phyloP scores from a whole-genome alignment of 306 rosid species.

The Quillaja saponaria region DNA sequence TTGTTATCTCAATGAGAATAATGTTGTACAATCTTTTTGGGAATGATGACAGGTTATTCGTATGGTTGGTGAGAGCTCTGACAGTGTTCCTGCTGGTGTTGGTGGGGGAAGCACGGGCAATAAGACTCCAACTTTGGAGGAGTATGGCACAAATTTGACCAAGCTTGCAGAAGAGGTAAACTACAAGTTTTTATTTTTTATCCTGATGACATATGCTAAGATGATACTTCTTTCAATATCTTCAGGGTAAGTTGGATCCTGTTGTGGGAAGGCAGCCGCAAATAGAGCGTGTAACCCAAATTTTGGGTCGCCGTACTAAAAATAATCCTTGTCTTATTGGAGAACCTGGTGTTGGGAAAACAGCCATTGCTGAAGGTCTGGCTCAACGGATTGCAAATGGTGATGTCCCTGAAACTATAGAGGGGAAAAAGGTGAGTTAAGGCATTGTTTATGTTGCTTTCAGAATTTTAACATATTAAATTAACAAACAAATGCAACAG shows the following conservation, averaged over 20 bases:
- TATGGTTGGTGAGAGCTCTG: slow-evolving; percentile 99
- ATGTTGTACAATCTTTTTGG: slow-evolving; percentile 7
- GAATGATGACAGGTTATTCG: slow-evolving; percentile 76
- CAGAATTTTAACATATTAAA: slow-evolving; percentile 12
- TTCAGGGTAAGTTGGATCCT: slow-evolving; percentile 92
- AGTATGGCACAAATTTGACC: slow-evolving; percentile 92
- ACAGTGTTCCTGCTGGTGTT: slow-evolving; percentile 85
- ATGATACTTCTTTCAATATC: background rate
- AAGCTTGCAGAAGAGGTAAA: slow-evolving; percentile 93
- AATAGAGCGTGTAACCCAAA: slow-evolving; percentile 93
- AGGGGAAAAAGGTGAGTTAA: slow-evolving; percentile 81
- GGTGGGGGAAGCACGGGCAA: slow-evolving; percentile 85
- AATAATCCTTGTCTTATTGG: slow-evolving; percentile 96
- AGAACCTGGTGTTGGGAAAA: slow-evolving; percentile 98
- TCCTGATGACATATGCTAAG: slow-evolving; percentile 1
- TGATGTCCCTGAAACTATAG: slow-evolving; percentile 96
- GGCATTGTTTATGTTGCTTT: slow-evolving; percentile 9
- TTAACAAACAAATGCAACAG: slow-evolving; percentile 2
- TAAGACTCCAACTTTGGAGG: slow-evolving; percentile 97
- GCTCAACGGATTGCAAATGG: slow-evolving; percentile 90
- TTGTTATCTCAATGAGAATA: background rate
- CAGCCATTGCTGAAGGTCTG: slow-evolving; percentile 96
- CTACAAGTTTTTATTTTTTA: background rate
- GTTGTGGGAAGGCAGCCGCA: slow-evolving; percentile 94
- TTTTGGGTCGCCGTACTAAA: slow-evolving; percentile 87